Evolutionary conservation across 2,329 filamentous ascomycete species (phyloP).

Genomic region (Trichoderma aggressivum): DNA sequence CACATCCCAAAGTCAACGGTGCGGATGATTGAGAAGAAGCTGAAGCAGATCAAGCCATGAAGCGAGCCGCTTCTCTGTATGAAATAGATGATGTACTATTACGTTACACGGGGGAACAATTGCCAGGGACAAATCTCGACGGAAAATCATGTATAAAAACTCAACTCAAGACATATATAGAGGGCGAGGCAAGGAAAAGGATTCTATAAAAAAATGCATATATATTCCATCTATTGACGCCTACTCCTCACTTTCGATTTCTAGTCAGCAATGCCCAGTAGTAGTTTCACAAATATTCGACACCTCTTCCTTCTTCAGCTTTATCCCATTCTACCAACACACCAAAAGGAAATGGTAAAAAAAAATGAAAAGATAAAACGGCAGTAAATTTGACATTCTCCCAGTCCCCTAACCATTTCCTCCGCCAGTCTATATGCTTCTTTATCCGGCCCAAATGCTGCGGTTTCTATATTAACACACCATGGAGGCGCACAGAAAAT

Average conservation of each 20-base stretch:
- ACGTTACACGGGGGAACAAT: background rate
- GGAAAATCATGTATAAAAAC: background rate
- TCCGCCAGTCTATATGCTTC: constrained; percentile 3
- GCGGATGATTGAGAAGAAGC: constrained; percentile 53
- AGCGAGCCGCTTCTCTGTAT: background rate
- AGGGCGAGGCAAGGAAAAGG: background rate
- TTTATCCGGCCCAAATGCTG: constrained; percentile 13
- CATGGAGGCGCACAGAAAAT: constrained; percentile 25
- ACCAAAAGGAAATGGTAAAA: background rate
- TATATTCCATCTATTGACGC: constrained; percentile 4
- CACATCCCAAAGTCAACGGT: constrained; percentile 68
- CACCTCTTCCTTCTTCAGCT: background rate
- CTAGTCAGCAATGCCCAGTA: background rate
- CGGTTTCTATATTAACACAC: constrained; percentile 35
- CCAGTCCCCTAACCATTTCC: background rate
- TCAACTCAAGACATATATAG: constrained; percentile 13
- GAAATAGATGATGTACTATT: background rate
- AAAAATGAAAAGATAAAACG: background rate
- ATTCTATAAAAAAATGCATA: background rate
- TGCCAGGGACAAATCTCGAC: background rate
- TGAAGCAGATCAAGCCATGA: constrained; percentile 34
- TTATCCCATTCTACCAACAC: background rate
- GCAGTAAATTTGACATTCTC: background rate
- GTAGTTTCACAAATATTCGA: background rate
- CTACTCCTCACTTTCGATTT: background rate